phyloP scores from a whole-genome alignment of 2,329 filamentous ascomycete genomes.

The Beauveria rudraprayagi region DNA sequence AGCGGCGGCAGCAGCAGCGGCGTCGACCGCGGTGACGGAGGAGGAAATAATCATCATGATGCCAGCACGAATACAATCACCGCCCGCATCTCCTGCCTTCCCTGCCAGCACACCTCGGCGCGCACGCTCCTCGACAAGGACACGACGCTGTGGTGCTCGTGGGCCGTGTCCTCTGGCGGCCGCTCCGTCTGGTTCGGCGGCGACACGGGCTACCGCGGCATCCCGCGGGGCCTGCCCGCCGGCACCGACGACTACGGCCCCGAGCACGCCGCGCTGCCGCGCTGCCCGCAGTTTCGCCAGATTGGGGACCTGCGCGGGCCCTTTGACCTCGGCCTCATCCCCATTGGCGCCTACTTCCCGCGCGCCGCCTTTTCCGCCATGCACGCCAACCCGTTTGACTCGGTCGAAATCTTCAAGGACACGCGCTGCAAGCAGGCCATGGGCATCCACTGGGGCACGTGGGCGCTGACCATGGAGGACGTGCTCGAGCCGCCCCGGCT shows the following conservation, averaged over 20 bases:
- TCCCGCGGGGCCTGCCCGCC: conserved; percentile 52
- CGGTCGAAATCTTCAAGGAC: conserved; percentile 82
- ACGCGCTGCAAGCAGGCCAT: conserved; percentile 70
- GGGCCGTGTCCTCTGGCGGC: conserved; percentile 65
- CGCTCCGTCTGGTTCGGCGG: conserved; percentile 83
- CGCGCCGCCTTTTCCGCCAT: conserved; percentile 66
- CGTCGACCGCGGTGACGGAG: neutral
- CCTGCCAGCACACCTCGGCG: conserved; percentile 74
- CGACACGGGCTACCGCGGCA: conserved; percentile 82
- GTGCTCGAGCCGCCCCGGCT: conserved; percentile 72
- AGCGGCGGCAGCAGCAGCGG: conserved; percentile 10
- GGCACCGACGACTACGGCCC: conserved; percentile 62
- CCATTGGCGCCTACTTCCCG: conserved; percentile 82
- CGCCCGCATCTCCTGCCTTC: conserved; percentile 69
- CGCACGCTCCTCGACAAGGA: conserved; percentile 61
- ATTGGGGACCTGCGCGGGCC: conserved; percentile 74
- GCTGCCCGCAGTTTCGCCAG: conserved; percentile 76
- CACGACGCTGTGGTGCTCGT: conserved; percentile 80
- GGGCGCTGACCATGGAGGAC: conserved; percentile 79
- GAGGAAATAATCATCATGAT: too few relatives aligned
- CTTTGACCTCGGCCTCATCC: conserved; percentile 86
- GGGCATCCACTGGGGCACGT: conserved; percentile 90
- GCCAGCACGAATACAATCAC: conserved; percentile 41
- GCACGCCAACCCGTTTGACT: conserved; percentile 81
- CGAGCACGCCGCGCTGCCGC: conserved; percentile 57